Evolutionary conservation across 1,139 yeast species (phyloP).

Genomic region (Protomyces arabidopsidicola): DNA sequence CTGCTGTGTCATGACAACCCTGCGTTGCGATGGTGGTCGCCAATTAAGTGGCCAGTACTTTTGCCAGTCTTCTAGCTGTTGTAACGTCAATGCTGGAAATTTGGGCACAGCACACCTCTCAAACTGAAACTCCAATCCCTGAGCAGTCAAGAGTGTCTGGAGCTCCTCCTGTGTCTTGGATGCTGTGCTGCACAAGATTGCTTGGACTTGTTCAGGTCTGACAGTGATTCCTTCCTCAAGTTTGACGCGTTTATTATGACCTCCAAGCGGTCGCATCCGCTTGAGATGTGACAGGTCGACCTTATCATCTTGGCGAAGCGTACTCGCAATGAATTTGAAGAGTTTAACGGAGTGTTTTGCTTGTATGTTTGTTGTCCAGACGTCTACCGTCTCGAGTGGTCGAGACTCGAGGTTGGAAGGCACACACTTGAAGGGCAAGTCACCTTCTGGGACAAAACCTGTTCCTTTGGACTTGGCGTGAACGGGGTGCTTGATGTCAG

Average conservation of each 20-base stretch:
- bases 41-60: conserved; percentile 26
- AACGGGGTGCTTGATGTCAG: conserved; percentile 1
- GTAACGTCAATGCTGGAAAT: conserved; percentile 17
- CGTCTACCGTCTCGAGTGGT: conserved; percentile 27
- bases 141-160: background rate
- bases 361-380: conserved; percentile 20
- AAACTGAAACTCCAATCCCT: background rate
- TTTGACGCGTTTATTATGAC: background rate
- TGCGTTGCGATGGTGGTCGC: conserved; percentile 12
- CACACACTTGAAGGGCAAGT: conserved; percentile 21
- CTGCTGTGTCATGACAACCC: conserved; percentile 4
- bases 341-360: conserved; percentile 12
- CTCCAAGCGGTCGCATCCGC: conserved; percentile 9
- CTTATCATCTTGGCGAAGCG: conserved; percentile 4
- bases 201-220: background rate
- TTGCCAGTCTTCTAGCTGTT: conserved; percentile 21
- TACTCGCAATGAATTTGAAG: conserved; percentile 8
- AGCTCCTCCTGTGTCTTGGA: conserved; percentile 7
- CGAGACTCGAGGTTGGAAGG: conserved; percentile 28
- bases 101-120: conserved; percentile 7
- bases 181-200: conserved; percentile 15
- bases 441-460: conserved; percentile 5
- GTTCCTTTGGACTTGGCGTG: background rate
- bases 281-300: conserved; percentile 20
- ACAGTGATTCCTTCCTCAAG: conserved; percentile 5